phyloP scores from a whole-genome alignment of 345 rosid species.

The Melastoma malabathricum region DNA sequence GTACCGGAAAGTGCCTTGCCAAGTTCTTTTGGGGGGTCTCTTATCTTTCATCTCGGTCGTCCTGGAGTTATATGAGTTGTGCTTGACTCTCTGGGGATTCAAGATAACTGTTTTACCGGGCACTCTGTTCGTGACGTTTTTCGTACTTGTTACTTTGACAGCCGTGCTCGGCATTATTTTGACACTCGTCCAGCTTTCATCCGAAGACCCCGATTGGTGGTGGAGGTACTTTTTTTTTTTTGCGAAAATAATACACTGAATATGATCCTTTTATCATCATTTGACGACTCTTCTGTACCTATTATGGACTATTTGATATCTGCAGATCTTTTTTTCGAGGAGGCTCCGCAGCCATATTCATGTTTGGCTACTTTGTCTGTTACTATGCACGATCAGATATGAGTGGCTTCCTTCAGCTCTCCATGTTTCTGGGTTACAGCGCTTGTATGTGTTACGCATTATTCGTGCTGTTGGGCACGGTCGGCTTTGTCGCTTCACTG shows the following conservation, averaged over 20 bases:
- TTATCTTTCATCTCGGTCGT: constrained; percentile 54
- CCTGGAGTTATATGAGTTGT: constrained; percentile 60
- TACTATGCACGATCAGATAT: constrained; percentile 52
- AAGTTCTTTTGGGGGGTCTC: constrained; percentile 64
- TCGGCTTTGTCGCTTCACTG: constrained; percentile 54
- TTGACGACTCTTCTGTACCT: too few species aligned
- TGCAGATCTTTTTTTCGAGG: constrained; percentile 63
- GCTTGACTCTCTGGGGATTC: constrained; percentile 68
- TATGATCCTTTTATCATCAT: too few species aligned
- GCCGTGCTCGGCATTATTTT: constrained; percentile 48
- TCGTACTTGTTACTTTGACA: constrained; percentile 45
- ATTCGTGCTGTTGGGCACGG: constrained; percentile 57
- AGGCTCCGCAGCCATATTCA: constrained; percentile 49
- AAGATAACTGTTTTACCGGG: constrained; percentile 49
- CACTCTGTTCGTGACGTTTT: constrained; percentile 39
- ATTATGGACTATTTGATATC: background rate
- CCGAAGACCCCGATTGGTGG: constrained; percentile 91
- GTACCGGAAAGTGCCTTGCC: constrained; percentile 50
- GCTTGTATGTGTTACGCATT: constrained; percentile 57
- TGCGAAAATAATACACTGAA: background rate
- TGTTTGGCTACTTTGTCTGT: constrained; percentile 56
- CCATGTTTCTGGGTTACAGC: constrained; percentile 54
- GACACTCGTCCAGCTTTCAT: constrained; percentile 68
- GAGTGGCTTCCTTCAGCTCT: constrained; percentile 60
- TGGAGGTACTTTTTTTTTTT: constrained; percentile 57